A percentile compares a stretch with the other conserved stretches of the same genome.
Conservation (phyloP, 306 rosid genomes). For the Gastrolobium villosum region DNA sequence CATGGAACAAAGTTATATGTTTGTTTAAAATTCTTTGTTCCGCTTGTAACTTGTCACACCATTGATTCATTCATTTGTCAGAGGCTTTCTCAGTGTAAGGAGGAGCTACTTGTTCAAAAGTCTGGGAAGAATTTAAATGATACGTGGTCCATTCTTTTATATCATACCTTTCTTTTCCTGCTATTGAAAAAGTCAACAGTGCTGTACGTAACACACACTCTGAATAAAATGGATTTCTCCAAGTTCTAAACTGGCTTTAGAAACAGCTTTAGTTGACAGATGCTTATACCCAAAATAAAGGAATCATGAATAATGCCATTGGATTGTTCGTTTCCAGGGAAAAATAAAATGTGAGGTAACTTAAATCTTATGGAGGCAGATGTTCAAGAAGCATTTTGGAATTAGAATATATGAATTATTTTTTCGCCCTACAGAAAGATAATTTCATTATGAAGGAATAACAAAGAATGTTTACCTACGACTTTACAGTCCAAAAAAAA, state of each 20-base stretch:
- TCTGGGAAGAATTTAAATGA: slow-evolving; percentile 38
- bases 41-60: slow-evolving; percentile 43
- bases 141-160: slow-evolving; percentile 48
- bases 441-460: no score
- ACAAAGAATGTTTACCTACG: no score
- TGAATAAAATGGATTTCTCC: not conserved
- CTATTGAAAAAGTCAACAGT: slow-evolving; percentile 6
- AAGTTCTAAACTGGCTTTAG: not conserved
- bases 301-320: not conserved
- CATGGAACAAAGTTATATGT: slow-evolving; percentile 45
- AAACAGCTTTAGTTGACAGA: slow-evolving; percentile 10
- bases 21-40: slow-evolving; percentile 44
- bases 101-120: slow-evolving; percentile 44
- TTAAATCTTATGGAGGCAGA: no score
- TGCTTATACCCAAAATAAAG: not conserved
- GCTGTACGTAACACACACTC: not conserved
- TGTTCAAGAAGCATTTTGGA: no score
- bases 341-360: no score
- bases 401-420: no score
- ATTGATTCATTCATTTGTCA: slow-evolving; percentile 58
- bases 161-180: slow-evolving; percentile 17
- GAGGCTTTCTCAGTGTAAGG: slow-evolving; percentile 47
- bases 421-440: no score
- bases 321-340: not conserved
- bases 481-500: no score